Conservation (phyloP, 2,329 filamentous ascomycete species). For the Zymoseptoria ardabiliae region DNA sequence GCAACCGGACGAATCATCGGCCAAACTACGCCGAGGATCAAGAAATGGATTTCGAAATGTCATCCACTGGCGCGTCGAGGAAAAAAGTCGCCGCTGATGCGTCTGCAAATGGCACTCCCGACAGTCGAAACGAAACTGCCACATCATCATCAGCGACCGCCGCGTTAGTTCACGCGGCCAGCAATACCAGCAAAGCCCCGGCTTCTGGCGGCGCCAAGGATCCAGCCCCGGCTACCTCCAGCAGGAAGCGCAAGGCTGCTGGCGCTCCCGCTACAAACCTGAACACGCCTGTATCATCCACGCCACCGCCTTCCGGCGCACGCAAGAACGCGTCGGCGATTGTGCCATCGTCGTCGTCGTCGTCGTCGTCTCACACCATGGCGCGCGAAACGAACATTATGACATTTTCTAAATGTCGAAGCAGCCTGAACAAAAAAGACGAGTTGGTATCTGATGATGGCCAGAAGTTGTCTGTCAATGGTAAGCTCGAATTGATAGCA, state of each 20-base stretch:
- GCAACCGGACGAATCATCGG: constrained; percentile 72
- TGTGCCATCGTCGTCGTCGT: constrained; percentile 28
- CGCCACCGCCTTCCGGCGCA: constrained; percentile 19
- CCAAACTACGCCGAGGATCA: constrained; percentile 95
- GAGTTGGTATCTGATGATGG: constrained; percentile 86
- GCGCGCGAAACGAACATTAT: constrained; percentile 73
- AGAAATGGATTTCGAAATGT: constrained; percentile 78
- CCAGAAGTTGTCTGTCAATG: constrained; percentile 73
- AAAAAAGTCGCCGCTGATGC: constrained; percentile 33
- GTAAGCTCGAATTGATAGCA: constrained; percentile 48
- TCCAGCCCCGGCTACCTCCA: constrained; percentile 43
- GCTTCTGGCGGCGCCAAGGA: constrained; percentile 9
- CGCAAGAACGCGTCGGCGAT: constrained; percentile 22
- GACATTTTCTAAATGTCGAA: constrained; percentile 68
- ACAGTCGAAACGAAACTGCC: constrained; percentile 6
- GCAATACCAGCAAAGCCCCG: constrained; percentile 6
- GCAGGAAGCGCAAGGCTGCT: constrained; percentile 82
- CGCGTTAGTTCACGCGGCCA: constrained; percentile 7
- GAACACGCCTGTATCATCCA: constrained; percentile 17
- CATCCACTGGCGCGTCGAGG: constrained; percentile 29
- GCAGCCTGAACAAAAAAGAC: constrained; percentile 60
- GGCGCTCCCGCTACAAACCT: constrained; percentile 26
- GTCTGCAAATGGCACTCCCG: constrained; percentile 10
- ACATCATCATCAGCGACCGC: constrained; percentile 4
- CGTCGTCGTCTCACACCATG: constrained; percentile 33